Base-by-base conservation (phyloP, 2,329 filamentous ascomycete genomes). In the Colletotrichum camelliae region DNA sequence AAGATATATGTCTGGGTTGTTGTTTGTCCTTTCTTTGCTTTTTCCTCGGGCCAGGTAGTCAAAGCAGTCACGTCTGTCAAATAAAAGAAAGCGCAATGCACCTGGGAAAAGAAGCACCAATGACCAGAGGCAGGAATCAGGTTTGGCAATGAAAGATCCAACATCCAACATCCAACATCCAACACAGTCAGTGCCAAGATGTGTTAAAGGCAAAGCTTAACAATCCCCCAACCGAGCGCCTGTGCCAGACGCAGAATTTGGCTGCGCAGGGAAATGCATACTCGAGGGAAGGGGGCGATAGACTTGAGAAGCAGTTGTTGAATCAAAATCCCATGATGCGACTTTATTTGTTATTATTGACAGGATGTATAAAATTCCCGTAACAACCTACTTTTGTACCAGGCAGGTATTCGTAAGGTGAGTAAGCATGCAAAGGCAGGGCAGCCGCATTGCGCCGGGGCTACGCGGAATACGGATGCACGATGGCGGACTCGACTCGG, bases 201-300 rank as follows among this genome's bases (percentile, higher is more conserved):
- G 69, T 73, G 43, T 35, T 62, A n/a, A 65, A 67, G 43, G 70
- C 9, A 68, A 73, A 75, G 73, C 64, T 65, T 73, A 73, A 68
- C 21, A 35, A 18, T 48, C 39, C 21, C 24, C 33, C 15, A 58
- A 33, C 55, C 57, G 57, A 73, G 64, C 33, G 33, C 67, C 72
- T 33, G 35, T 24, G 37, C 35, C 60, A 55, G 61, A 60, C 35
- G 60, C 27, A 10, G 66, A 35, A 9, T 33, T 48, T 37, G 16
- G 61, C n/a, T 24, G 57, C 35, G 37, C 57, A 15, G 67, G 57
- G 39, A 18, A 39, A 39, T 18, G 37, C 37, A 16, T 39, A 9
- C 37, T 4, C 4, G 16, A 39, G 37, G 37, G 37, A 39, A 18
- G 18, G 5, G 18, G 18, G 39, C 12, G 39, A 7, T n/a, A 18